Evolutionary conservation across 441 rosid species (phyloP), one percentile per base, ranked within the genome.

Genomic region (Adansonia grandidieri): DNA sequence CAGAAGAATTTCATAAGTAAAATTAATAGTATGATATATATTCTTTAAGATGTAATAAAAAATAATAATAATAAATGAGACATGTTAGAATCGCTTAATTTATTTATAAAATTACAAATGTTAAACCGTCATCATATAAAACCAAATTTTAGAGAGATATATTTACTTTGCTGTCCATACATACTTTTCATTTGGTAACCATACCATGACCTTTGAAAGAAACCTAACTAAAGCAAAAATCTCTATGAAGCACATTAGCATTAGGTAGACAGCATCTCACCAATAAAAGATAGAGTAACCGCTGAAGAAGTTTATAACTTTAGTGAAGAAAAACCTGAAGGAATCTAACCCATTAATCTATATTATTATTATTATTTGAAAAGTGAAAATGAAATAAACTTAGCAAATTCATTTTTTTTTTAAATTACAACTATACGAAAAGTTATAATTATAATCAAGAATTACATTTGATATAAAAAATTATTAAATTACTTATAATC

Each of bases 201-300:
- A 24, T 66, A 72, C 70, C 71, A 7, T 48, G 54, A 58, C 65
- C 75, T 58, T 58, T 15, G 48, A 24, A 65, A 28, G 20, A 54
- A 73, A 73, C 78, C 80, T 60, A 81, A 77, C 80, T 14, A 71
- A 76, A 62, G 77, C 68, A 68, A 68, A 47, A 19, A 15, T 67
- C 19, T 58, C 11, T 58, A 57, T n/a, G 57, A 47, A 9, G 51
- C 68, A 51, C 6, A 53, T 60, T 44, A 66, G 68, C 71, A 68
- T 74, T 81, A 77, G 84, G 84, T 65, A 54, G 53, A 67, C 67
- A 74, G 69, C 76, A 81, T 81, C 77, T 74, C 71, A 81, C 76
- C 81, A 61, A 22, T 24, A 53, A 57, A 6, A 17, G 71, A 17
- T 8, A 17, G n/a, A 24, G 74, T 50, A 67, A 75, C 77, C 76